phyloP scores from a whole-genome alignment of 768 basidiomycete genomes.

The Suillus occidentalis region DNA sequence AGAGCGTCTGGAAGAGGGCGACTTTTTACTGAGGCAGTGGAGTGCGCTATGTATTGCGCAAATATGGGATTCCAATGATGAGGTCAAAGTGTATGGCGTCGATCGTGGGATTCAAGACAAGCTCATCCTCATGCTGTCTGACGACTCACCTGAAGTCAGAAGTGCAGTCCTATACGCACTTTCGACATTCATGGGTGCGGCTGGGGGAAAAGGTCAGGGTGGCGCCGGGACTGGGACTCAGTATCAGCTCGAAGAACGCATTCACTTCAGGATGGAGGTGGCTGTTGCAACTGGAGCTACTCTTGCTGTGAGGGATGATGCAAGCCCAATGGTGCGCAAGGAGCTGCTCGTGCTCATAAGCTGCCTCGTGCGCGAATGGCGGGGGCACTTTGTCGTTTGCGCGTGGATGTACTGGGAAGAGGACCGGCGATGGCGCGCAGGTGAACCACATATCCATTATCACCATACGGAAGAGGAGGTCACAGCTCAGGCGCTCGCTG shows the following conservation, averaged over 20 bases:
- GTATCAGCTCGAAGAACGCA: slow-evolving; percentile 71
- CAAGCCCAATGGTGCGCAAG: slow-evolving; percentile 94
- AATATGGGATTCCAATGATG: slow-evolving; percentile 93
- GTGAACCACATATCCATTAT: slow-evolving; percentile 29
- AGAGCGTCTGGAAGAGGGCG: slow-evolving; percentile 80
- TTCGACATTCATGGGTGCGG: slow-evolving; percentile 91
- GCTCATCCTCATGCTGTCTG: slow-evolving; percentile 73
- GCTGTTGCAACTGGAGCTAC: slow-evolving; percentile 88
- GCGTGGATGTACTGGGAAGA: slow-evolving; percentile 98
- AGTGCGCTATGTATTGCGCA: slow-evolving; percentile 89
- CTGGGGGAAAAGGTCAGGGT: slow-evolving; percentile 73
- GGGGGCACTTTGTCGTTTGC: slow-evolving; percentile 93
- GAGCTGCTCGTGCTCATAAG: slow-evolving; percentile 90
- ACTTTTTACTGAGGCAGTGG: slow-evolving; percentile 95
- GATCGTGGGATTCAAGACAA: slow-evolving; percentile 79
- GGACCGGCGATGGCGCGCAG: slow-evolving; percentile 62
- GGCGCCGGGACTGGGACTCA: slow-evolving; percentile 87
- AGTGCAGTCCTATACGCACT: slow-evolving; percentile 89
- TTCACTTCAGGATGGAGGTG: slow-evolving; percentile 87
- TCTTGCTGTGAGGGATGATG: slow-evolving; percentile 89
- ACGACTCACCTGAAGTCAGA: slow-evolving; percentile 91
- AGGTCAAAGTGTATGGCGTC: slow-evolving; percentile 83
- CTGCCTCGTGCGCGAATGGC: slow-evolving; percentile 93
- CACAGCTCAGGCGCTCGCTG: slow-evolving; percentile 66
- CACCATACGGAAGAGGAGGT: slow-evolving; percentile 62